Conservation (phyloP, 148 eudicot species). For the Rhododendron vialii region DNA sequence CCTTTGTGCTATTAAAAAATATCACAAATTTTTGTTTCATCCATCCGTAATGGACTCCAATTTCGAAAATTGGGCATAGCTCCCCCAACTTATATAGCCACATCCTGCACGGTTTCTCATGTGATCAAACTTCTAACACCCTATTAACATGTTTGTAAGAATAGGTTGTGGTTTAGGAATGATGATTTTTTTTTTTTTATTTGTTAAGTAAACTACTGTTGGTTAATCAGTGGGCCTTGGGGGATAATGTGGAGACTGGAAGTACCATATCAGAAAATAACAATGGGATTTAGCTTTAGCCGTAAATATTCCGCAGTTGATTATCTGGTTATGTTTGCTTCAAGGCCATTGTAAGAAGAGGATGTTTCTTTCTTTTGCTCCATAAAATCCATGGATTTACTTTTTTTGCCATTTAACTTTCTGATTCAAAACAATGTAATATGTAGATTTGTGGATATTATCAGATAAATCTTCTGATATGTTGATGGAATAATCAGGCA, state of each 20-base stretch:
- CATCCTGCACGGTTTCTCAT: neutral
- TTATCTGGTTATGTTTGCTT: neutral
- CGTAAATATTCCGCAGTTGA: neutral
- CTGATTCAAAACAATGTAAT: neutral
- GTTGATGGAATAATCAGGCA: conserved; percentile 41
- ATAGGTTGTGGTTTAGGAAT: neutral
- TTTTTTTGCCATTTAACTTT: neutral
- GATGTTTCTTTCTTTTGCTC: neutral
- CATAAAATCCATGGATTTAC: neutral
- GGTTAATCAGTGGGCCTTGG: neutral
- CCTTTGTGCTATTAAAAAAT: neutral
- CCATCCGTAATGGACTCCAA: neutral
- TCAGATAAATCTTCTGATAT: neutral
- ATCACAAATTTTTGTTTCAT: neutral
- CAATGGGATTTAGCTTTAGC: neutral
- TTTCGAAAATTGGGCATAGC: neutral
- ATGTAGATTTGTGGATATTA: neutral
- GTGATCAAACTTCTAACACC: neutral
- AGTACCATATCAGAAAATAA: neutral
- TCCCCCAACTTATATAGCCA: neutral
- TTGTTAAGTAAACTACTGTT: neutral
- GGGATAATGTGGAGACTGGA: neutral
- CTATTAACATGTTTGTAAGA: neutral
- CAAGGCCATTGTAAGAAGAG: neutral
- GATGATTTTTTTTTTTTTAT: neutral